Evolutionary conservation across 331 rosid species (phyloP).

Genomic region (Stylosanthes scabra): DNA sequence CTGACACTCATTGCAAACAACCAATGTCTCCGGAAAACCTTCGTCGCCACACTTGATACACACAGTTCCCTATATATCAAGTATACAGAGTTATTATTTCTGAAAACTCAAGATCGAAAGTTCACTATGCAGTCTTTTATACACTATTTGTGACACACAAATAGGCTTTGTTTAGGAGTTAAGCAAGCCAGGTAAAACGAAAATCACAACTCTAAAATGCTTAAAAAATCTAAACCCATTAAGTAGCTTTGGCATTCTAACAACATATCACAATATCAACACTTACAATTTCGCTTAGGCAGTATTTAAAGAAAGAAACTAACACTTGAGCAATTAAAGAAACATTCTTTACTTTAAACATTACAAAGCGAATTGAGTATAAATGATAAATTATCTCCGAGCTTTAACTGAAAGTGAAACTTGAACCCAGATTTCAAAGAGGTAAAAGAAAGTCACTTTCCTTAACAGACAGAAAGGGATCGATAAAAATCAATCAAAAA

Average conservation of each 20-base stretch:
- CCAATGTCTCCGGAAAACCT: constrained; percentile 54
- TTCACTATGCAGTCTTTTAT: neutral
- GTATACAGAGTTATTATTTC: neutral
- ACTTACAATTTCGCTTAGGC: neutral
- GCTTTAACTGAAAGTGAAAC: too few species aligned
- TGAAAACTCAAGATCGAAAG: constrained; percentile 7
- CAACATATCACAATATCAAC: neutral
- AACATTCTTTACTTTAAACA: too few species aligned
- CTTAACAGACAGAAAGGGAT: neutral
- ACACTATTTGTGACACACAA: constrained; percentile 5
- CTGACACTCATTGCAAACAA: constrained; percentile 55
- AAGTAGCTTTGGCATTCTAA: neutral
- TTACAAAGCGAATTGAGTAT: too few species aligned
- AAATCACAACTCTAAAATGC: constrained; percentile 19
- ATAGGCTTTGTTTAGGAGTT: neutral
- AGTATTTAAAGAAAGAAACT: too few species aligned
- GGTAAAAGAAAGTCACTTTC: neutral
- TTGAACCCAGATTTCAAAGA: neutral
- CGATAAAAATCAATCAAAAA: neutral
- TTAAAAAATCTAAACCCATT: neutral
- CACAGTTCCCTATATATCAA: constrained; percentile 56
- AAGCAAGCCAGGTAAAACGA: too few species aligned
- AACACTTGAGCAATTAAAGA: too few species aligned
- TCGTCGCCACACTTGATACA: constrained; percentile 67
- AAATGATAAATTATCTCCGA: too few species aligned